Evolutionary conservation across 139 green algal genomes (phyloP).

Genomic region (Chlamydomonas asymmetrica): DNA sequence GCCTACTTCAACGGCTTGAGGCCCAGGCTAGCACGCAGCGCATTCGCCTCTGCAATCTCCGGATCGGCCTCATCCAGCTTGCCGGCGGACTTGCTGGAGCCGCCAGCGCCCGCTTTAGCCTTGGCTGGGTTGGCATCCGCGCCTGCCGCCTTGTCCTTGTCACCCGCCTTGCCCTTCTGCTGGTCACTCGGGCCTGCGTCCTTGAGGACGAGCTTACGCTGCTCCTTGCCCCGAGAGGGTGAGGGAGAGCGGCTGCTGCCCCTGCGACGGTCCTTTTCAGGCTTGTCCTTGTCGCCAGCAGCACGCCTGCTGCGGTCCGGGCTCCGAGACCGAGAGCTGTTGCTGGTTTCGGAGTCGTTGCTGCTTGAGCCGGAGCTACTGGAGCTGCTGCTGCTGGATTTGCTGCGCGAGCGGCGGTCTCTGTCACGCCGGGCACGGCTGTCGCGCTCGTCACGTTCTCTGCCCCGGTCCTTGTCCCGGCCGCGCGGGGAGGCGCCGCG

Average conservation of each 20-base stretch:
- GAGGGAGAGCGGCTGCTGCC: too few species aligned
- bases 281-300: conserved; percentile 4
- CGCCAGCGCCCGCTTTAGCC: neutral
- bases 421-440: neutral
- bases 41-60: conserved; percentile 43
- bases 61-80: conserved; percentile 10
- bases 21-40: conserved; percentile 39
- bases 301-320: too few species aligned
- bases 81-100: neutral
- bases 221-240: too few species aligned
- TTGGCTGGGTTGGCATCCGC: neutral
- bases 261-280: neutral
- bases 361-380: too few species aligned
- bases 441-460: neutral
- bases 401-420: neutral
- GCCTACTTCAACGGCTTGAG: conserved; percentile 43
- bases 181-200: too few species aligned
- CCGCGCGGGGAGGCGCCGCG: neutral
- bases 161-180: neutral
- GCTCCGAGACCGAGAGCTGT: too few species aligned
- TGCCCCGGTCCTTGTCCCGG: conserved; percentile 1
- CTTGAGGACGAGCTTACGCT: too few species aligned
- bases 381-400: too few species aligned
- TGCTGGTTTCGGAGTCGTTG: too few species aligned
- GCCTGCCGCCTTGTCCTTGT: neutral